These are phyloP conservation scores for Tuber melanosporum DNA, from an alignment of 495 filamentous ascomycete species.

Conservation along the genomic window DNA sequence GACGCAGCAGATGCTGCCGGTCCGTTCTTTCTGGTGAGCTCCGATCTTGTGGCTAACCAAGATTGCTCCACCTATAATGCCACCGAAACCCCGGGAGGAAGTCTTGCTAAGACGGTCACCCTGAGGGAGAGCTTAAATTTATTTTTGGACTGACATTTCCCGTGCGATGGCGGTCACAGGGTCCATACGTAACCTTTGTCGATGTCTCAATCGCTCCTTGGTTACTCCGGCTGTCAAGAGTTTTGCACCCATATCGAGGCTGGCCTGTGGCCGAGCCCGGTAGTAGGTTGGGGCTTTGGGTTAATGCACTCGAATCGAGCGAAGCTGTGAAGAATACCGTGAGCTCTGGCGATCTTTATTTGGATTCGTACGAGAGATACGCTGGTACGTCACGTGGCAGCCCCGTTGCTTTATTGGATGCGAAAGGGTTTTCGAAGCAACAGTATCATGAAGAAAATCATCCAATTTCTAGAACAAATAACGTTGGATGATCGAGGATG, in stretches of 20 bases:
- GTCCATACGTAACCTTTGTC: conserved; percentile 63
- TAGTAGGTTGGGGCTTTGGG: conserved; percentile 68
- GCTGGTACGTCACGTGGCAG: conserved; percentile 45
- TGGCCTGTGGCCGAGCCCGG: conserved; percentile 68
- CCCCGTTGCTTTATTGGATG: background rate
- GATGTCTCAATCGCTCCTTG: conserved; percentile 88
- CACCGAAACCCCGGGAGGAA: conserved; percentile 9
- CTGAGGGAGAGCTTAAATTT: conserved; percentile 14
- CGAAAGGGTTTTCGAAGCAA: background rate
- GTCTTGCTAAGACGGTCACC: conserved; percentile 7
- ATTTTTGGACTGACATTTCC: conserved; percentile 9
- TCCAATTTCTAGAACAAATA: background rate
- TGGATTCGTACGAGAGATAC: conserved; percentile 65
- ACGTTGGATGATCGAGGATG: background rate
- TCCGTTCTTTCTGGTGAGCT: conserved; percentile 64
- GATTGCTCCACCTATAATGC: conserved; percentile 7
- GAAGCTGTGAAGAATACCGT: conserved; percentile 70
- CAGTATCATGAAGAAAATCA: background rate
- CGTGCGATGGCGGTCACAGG: conserved; percentile 39
- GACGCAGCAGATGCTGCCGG: conserved; percentile 62
- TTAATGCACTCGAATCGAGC: conserved; percentile 72
- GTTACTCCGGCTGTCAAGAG: conserved; percentile 65
- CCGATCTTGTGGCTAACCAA: conserved; percentile 11
- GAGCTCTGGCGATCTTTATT: conserved; percentile 64
- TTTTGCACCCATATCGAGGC: conserved; percentile 70